Base-by-base conservation (phyloP, 352 stramenopile genomes). In the Phytophthora constricta region DNA sequence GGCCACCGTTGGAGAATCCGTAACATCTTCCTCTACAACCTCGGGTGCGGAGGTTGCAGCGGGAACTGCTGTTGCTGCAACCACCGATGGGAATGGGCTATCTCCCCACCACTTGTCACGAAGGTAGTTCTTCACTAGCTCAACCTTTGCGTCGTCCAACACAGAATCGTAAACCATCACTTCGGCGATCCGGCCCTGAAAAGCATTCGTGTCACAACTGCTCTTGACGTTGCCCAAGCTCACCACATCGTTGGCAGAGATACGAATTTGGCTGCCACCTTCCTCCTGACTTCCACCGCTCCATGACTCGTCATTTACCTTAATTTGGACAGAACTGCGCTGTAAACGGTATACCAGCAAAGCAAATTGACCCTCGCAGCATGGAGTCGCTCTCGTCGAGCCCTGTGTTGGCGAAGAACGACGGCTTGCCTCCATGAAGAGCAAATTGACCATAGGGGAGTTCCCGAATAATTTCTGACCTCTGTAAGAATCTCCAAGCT, bases 401-500 rank as follows among this genome's bases (percentile, higher is more conserved):
- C 9, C 80, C 80, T 1, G 70, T 76, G 17, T 62, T 86, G 0
- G 80, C 80, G 31, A 81, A 81, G 56, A 90, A 89, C 1, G 72
- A 74, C 2, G 83, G 80, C 26, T 81, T 87, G n/a, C 77, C 80
- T 11, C 68, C 77, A 43, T 85, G 79, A 23, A 91, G 69, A 43
- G 84, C 59, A 50, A 91, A 91, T 39, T 91, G 83, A 3, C 80
- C 83, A 54, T 91, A 87, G 26, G 83, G 3, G 79, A 74, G 68
- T 86, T 89, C 1, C 83, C 83, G 34, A 91, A 91, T 64, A 91
- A 89, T 57, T 90, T 91, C 58, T 91, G 80, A 0, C 57, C 70
- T 10, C 50, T 64, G 59, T 76, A 88, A 9, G 72, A 72, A 20
- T 84, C 76, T 2, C 68, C 68, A 43, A 26, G 10, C 77, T 85